Conservation (phyloP, 23 red algal genomes). For the Agarophyton chilense region DNA sequence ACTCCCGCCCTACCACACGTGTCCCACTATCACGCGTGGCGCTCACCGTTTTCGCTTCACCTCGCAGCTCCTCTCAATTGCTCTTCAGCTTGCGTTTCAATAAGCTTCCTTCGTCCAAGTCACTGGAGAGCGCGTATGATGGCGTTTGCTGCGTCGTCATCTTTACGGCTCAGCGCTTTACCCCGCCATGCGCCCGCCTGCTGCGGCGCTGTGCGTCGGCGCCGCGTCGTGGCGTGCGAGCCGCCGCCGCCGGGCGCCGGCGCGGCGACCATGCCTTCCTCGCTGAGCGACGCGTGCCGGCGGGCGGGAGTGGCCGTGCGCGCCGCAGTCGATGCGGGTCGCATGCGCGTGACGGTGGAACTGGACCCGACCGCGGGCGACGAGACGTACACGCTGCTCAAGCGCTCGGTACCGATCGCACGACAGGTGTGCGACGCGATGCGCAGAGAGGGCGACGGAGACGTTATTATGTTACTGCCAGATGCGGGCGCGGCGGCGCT, state of each 20-base stretch:
- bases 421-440: constrained; percentile 39
- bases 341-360: constrained; percentile 62
- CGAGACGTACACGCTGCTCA: constrained; percentile 88
- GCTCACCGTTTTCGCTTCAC: no score
- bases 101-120: no score
- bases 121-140: not conserved
- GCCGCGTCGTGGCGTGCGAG: not conserved
- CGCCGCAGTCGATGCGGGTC: constrained; percentile 28
- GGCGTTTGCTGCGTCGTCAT: not conserved
- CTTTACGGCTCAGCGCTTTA: not conserved
- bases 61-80: no score
- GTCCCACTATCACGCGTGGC: no score
- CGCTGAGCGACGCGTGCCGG: constrained; percentile 37
- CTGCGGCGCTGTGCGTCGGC: not conserved
- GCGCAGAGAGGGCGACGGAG: not conserved
- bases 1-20: not conserved
- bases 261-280: constrained; percentile 46
- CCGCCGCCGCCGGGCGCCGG: not conserved
- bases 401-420: constrained; percentile 70
- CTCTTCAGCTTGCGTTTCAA: no score
- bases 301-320: constrained; percentile 31
- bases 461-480: constrained; percentile 66
- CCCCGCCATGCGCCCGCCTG: not conserved
- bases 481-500: constrained; percentile 90
- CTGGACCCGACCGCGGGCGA: constrained; percentile 82